phyloP scores from a whole-genome alignment of 2,329 filamentous ascomycete genomes.

The Penicillium nordicum region DNA sequence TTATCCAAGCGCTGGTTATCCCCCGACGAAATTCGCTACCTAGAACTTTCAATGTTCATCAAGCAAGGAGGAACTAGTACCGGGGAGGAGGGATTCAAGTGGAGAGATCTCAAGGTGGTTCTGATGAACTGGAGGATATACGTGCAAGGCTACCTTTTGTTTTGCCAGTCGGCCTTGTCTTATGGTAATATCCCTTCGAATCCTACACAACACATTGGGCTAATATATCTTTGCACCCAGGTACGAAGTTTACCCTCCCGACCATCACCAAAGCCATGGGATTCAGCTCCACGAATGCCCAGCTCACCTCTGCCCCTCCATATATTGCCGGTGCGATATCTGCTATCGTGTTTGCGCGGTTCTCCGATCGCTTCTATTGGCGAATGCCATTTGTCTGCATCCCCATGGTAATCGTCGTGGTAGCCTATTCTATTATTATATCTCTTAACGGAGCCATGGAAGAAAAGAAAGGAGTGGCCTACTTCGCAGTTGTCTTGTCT shows the following conservation, averaged over 20 bases:
- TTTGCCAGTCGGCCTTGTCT: conserved; percentile 19
- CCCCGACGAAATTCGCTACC: conserved; percentile 36
- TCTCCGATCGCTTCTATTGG: conserved; percentile 27
- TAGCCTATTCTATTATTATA: conserved; percentile 22
- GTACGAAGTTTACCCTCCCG: conserved; percentile 37
- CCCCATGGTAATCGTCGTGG: conserved; percentile 13
- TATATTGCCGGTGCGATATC: conserved; percentile 28
- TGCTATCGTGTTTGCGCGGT: conserved; percentile 18
- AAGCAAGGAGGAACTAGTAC: conserved; percentile 15
- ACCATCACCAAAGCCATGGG: conserved; percentile 40
- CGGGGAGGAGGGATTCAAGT: conserved; percentile 15
- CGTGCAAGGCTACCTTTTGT: conserved; percentile 31
- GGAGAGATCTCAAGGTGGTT: conserved; percentile 34
- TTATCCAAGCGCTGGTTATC: conserved; percentile 37
- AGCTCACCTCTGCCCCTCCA: conserved; percentile 29
- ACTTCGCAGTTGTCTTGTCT: conserved; percentile 25
- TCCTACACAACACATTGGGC: conserved; percentile 6
- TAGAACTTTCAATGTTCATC: conserved; percentile 37
- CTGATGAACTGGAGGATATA: conserved; percentile 41
- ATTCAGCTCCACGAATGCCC: conserved; percentile 34
- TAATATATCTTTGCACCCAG: conserved; percentile 30
- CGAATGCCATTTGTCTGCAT: conserved; percentile 25
- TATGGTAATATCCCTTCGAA: conserved; percentile 19
- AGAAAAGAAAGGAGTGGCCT: conserved; percentile 19
- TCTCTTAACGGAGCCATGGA: conserved; percentile 20